Evolutionary conservation across 768 basidiomycete species (phyloP).

Genomic region (Lactifluus pinguis): DNA sequence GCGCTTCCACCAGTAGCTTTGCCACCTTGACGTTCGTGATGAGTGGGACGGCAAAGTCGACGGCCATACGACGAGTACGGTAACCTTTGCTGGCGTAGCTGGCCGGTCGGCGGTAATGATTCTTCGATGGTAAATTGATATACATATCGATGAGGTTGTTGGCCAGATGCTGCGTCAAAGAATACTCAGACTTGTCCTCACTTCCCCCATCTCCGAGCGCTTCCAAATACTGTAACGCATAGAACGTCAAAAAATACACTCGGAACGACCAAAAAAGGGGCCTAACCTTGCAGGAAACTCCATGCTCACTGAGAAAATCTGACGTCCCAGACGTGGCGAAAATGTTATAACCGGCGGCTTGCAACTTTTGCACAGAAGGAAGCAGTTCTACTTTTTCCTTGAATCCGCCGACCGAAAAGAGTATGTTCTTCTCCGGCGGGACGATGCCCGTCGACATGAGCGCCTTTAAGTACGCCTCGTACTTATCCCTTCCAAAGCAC

Average conservation of each 20-base stretch:
- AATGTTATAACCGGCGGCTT: constrained; percentile 86
- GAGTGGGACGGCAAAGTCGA: constrained; percentile 94
- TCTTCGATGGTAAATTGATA: constrained; percentile 98
- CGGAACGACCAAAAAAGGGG: neutral
- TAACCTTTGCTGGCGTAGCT: constrained; percentile 97
- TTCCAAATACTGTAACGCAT: constrained; percentile 64
- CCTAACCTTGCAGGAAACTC: constrained; percentile 85
- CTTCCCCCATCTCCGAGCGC: constrained; percentile 67
- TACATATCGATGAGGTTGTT: constrained; percentile 99
- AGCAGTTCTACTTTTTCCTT: constrained; percentile 96
- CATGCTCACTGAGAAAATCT: constrained; percentile 95
- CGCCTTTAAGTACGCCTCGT: constrained; percentile 97
- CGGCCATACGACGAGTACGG: constrained; percentile 94
- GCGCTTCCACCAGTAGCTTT: constrained; percentile 89
- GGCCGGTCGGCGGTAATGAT: constrained; percentile 93
- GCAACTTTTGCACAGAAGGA: constrained; percentile 92
- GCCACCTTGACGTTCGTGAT: constrained; percentile 99
- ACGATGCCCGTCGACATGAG: constrained; percentile 94
- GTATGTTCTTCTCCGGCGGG: constrained; percentile 92
- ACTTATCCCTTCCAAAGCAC: constrained; percentile 95
- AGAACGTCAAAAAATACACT: neutral
- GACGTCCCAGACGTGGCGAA: constrained; percentile 97
- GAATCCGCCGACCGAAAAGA: constrained; percentile 95
- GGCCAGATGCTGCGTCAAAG: constrained; percentile 90
- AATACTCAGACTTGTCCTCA: constrained; percentile 94